These are phyloP conservation scores for Aspergillus olivimuriae DNA, from an alignment of 495 filamentous ascomycete species.

Conservation along the genomic window DNA sequence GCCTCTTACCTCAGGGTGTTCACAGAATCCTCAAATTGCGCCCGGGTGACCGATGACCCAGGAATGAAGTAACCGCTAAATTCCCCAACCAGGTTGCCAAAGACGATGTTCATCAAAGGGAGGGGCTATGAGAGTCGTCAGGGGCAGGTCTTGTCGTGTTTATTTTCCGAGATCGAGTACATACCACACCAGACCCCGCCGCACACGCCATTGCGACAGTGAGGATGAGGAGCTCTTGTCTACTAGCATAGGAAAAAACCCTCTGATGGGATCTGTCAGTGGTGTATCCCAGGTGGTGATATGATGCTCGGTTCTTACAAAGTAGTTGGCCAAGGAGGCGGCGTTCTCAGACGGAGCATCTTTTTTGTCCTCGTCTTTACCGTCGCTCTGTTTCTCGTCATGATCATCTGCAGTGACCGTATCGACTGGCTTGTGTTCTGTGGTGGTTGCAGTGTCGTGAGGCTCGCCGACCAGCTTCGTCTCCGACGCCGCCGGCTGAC, in stretches of 20 bases:
- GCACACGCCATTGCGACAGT: slow-evolving; percentile 38
- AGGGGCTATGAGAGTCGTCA: slow-evolving; percentile 20
- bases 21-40: slow-evolving; percentile 21
- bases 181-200: slow-evolving; percentile 59
- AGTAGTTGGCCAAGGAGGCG: slow-evolving; percentile 8
- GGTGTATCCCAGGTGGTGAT: neutral
- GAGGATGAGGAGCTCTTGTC: slow-evolving; percentile 1
- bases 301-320: slow-evolving; percentile 9
- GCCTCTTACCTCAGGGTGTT: slow-evolving; percentile 20
- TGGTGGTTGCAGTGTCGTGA: too few relatives aligned
- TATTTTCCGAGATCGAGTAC: too few relatives aligned
- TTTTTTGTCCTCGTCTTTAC: neutral
- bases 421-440: too few relatives aligned
- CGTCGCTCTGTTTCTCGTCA: neutral
- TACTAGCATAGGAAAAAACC: slow-evolving; percentile 4
- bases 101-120: slow-evolving; percentile 43
- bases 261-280: neutral
- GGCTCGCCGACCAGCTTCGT: too few relatives aligned
- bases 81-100: slow-evolving; percentile 34
- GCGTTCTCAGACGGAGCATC: slow-evolving; percentile 20
- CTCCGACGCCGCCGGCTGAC: too few relatives aligned
- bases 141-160: too few relatives aligned
- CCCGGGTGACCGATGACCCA: slow-evolving; percentile 15
- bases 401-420: neutral
- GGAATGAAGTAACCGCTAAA: slow-evolving; percentile 28